A percentile compares a stretch with the other conserved stretches of the same genome.
Evolutionary conservation across 1,284 basidiomycete genomes (phyloP).

Genomic region (Ceratobasidium sp.): DNA sequence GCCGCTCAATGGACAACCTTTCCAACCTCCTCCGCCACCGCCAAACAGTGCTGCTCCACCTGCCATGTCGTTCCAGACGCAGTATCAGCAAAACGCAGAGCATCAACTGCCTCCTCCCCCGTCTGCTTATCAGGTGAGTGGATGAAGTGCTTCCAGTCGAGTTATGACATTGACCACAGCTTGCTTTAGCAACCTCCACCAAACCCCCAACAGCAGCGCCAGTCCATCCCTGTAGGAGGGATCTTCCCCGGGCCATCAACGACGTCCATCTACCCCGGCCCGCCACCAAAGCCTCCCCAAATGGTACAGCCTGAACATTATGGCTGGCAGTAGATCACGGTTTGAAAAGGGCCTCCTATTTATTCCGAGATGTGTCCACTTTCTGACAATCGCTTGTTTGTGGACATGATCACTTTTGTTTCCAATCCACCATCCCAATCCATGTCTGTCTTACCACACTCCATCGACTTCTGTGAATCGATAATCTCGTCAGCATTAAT

Average conservation of each 20-base stretch:
- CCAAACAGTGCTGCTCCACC: conserved; percentile 52
- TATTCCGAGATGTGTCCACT: conserved; percentile 19
- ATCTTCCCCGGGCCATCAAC: conserved; percentile 39
- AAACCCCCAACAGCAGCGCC: conserved; percentile 24
- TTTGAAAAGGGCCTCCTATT: conserved; percentile 16
- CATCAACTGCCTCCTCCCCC: conserved; percentile 31
- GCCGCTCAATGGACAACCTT: conserved; percentile 50
- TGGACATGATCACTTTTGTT: conserved; percentile 24
- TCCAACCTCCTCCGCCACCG: conserved; percentile 55
- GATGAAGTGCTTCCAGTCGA: not conserved
- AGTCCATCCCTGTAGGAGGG: conserved; percentile 37
- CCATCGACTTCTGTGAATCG: not conserved
- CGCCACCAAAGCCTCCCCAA: conserved; percentile 41
- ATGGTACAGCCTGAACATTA: conserved; percentile 35
- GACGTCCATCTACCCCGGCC: conserved; percentile 33
- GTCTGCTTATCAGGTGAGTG: conserved; percentile 37
- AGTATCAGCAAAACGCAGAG: conserved; percentile 34
- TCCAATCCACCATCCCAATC: conserved; percentile 1
- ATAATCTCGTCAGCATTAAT: conserved; percentile 21
- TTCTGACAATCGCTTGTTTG: conserved; percentile 21
- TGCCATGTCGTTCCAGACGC: conserved; percentile 12
- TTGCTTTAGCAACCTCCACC: not conserved
- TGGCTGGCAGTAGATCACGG: conserved; percentile 35
- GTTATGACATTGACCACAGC: not conserved
- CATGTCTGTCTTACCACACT: not conserved